Base-by-base conservation (phyloP, 441 rosid genomes). In the Biscutella laevigata region DNA sequence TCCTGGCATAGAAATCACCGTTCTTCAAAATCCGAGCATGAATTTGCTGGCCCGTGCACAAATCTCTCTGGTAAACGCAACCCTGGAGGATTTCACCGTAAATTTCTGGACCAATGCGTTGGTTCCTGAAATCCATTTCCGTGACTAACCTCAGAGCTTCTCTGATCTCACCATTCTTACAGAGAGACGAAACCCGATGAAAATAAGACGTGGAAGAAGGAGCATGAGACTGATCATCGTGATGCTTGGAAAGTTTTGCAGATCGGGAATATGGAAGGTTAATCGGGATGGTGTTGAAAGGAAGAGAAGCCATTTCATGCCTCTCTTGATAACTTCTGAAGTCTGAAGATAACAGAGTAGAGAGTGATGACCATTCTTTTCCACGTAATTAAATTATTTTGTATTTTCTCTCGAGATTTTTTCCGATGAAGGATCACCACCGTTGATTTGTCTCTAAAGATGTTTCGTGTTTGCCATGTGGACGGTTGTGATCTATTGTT, bases 51-150 rank as follows among this genome's bases (percentile, higher is more conserved):
- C 97, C 94, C 6, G 79, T 70, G 25, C 4, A 11, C 2, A 77
- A 55, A 48, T 73, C 85, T 51, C 88, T 71, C 69, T 66, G 69
- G 62, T 74, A 75, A 2, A 77, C 77, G 64, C 95, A 86, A 6
- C 86, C 94, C 56, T 89, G 95, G 15, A 86, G 79, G 46, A 89
- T 36, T 58, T 81, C 85, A 0, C 86, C 86, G 53, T 73, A 86
- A 41, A 83, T 60, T 69, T 83, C 81, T 0, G 92, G 81, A 12
- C 86, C 86, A 17, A 73, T 35, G 0, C 42, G 65, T 21, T 78
- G 12, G 19, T 59, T 63, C 19, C 57, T 47, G 38, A 49, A 69
- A 25, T 61, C 80, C 95, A 83, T 78, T 35, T 77, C 59, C 6
- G 71, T 68, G 22, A 83, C 76, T 11, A 83, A 57, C 42, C 63